Evolutionary conservation across 257 asterid genomes (phyloP).

Genomic region (Fraxinus anomala): DNA sequence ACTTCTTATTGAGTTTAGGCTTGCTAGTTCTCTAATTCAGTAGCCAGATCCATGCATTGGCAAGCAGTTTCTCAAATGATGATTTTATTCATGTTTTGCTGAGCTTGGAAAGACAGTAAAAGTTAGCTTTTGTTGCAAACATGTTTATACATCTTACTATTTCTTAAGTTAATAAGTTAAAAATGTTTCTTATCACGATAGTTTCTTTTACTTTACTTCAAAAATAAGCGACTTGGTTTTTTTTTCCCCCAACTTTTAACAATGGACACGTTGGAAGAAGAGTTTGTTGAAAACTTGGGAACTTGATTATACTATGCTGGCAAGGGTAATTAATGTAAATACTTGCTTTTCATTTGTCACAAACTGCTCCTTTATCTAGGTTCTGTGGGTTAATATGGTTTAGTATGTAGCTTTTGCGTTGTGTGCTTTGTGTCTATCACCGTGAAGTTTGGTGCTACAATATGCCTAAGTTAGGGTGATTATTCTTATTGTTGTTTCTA

Average conservation of each 20-base stretch:
- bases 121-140: neutral
- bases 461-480: neutral
- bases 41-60: neutral
- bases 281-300: neutral
- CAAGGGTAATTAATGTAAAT: neutral
- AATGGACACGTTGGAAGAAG: too few relatives aligned
- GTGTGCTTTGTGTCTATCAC: neutral
- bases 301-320: neutral
- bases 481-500: neutral
- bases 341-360: neutral
- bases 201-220: neutral
- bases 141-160: too few relatives aligned
- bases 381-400: neutral
- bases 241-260: too few relatives aligned
- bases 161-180: neutral
- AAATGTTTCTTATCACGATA: neutral
- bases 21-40: neutral
- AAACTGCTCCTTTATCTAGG: neutral
- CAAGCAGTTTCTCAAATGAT: neutral
- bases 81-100: neutral
- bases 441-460: neutral
- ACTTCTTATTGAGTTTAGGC: neutral
- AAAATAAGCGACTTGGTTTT: neutral
- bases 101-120: neutral
- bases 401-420: neutral